Base-by-base conservation (phyloP, 257 asterid species). In the Knoxia roxburghii region DNA sequence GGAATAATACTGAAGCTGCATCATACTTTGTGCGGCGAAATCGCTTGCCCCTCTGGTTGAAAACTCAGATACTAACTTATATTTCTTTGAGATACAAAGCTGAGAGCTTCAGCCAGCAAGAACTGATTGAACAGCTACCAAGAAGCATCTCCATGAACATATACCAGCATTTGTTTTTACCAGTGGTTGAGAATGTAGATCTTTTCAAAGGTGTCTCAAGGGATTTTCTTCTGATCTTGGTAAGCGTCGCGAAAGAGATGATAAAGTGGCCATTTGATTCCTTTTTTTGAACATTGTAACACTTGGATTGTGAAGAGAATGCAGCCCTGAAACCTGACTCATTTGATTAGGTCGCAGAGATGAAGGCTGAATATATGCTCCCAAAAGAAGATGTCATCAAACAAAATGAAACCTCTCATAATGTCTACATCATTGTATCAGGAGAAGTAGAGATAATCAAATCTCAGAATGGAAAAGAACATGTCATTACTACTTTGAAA, bases 381-480 rank as follows among this genome's bases (percentile, higher is more conserved):
- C 98, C 98, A 13, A 83, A 92, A 74, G 97, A 93, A 86, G 98
- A 93, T 63, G 95, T 93, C 12, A 81, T 90, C 50, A 76, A 81
- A 77, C 95, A 85, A 74, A 86, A 86, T 18, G 97, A 89, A 78
- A 76, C 88, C 5, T 79, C 96, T 0, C 94, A 93, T 17, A 95
- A 88, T 72, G 63, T 93, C 8, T 93, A 93, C 83, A 82, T 93
- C 7, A 85, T 93, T 39, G 97, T 88, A 61, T 93, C 96, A 0
- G 98, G 98, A 49, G 95, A 93, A 68, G 95, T 93, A 7, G 96
- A 93, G 61, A 88, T 90, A 82, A 75, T 93, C 6, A 94, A 84
- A 12, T 70, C 77, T 49, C 91, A 77, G 43, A 67, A 64, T 78
- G 95, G 88, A 51, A 82, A 73, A 62, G 97, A 93, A 68, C 71